Evolutionary conservation across 2,329 filamentous ascomycete genomes (phyloP).

Genomic region (Ceratocystis papillata): DNA sequence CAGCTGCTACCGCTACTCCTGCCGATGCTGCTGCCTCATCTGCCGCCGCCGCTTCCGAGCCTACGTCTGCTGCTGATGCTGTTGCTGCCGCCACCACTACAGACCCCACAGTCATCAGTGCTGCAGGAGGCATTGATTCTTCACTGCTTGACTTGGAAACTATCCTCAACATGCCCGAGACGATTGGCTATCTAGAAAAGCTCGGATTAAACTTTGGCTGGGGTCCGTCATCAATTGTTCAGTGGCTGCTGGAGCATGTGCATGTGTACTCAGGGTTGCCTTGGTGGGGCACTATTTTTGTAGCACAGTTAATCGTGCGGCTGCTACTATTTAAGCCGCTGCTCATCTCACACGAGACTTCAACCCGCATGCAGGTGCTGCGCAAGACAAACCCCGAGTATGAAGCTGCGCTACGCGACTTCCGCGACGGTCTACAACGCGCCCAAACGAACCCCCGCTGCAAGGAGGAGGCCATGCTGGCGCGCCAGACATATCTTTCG

Average conservation of each 20-base stretch:
- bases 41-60: slow-evolving; percentile 22
- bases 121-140: slow-evolving; percentile 23
- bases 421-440: slow-evolving; percentile 39
- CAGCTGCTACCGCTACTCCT: slow-evolving; percentile 24
- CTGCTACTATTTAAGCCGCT: slow-evolving; percentile 54
- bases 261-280: slow-evolving; percentile 66
- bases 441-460: slow-evolving; percentile 33
- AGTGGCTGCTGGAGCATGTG: slow-evolving; percentile 70
- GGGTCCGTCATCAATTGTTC: slow-evolving; percentile 62
- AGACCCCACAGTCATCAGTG: slow-evolving; percentile 26
- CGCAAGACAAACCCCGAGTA: slow-evolving; percentile 42
- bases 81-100: slow-evolving; percentile 24
- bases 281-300: slow-evolving; percentile 69
- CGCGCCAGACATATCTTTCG: slow-evolving; percentile 28
- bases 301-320: slow-evolving; percentile 55
- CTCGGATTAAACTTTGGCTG: slow-evolving; percentile 81
- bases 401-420: slow-evolving; percentile 31
- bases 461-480: slow-evolving; percentile 25
- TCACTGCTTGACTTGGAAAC: slow-evolving; percentile 29
- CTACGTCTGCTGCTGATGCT: slow-evolving; percentile 21
- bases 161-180: slow-evolving; percentile 52
- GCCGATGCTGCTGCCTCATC: slow-evolving; percentile 23
- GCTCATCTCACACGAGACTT: slow-evolving; percentile 49
- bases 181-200: slow-evolving; percentile 69
- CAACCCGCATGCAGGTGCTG: slow-evolving; percentile 51